Conservation (phyloP, 176 grass and related monocot genomes). For the Lolium rigidum region DNA sequence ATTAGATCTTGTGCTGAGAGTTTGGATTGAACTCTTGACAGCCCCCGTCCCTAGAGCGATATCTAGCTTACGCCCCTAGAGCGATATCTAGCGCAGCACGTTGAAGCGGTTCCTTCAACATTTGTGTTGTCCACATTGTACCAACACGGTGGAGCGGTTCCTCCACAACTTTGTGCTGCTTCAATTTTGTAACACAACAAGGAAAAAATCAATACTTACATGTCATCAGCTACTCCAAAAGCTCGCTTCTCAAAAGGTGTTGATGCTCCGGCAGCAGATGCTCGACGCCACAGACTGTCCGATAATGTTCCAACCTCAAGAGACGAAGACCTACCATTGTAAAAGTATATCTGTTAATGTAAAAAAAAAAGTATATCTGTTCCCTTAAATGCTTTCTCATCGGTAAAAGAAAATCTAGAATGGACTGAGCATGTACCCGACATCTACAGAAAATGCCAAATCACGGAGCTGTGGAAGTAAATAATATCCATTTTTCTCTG, state of each 20-base stretch:
- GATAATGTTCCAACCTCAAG: conserved; percentile 59
- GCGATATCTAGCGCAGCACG: too few species aligned
- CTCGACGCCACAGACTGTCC: conserved; percentile 77
- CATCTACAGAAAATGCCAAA: conserved; percentile 95
- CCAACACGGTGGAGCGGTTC: too few species aligned
- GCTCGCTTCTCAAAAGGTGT: conserved; percentile 86
- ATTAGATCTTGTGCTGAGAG: too few species aligned
- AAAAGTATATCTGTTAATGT: conserved; percentile 15
- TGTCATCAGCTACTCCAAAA: conserved; percentile 97
- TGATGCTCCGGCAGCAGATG: conserved; percentile 75
- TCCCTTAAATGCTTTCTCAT: conserved; percentile 3
- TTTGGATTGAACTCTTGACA: too few species aligned
- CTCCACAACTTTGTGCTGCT: too few species aligned
- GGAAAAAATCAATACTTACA: conserved; percentile 50
- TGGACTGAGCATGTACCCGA: conserved; percentile 56
- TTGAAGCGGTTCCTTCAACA: too few species aligned
- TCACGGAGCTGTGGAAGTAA: conserved; percentile 75
- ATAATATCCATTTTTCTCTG: conserved; percentile 71
- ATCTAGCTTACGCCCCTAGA: too few species aligned
- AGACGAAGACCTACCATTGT: conserved; percentile 63
- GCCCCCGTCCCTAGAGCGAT: too few species aligned
- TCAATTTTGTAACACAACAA: conserved; percentile 23
- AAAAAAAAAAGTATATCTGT: conserved; percentile 6
- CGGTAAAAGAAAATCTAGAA: conserved; percentile 19
- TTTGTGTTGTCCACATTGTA: too few species aligned